phyloP scores from a whole-genome alignment of 495 filamentous ascomycete genomes.

The Parmelia sp. region DNA sequence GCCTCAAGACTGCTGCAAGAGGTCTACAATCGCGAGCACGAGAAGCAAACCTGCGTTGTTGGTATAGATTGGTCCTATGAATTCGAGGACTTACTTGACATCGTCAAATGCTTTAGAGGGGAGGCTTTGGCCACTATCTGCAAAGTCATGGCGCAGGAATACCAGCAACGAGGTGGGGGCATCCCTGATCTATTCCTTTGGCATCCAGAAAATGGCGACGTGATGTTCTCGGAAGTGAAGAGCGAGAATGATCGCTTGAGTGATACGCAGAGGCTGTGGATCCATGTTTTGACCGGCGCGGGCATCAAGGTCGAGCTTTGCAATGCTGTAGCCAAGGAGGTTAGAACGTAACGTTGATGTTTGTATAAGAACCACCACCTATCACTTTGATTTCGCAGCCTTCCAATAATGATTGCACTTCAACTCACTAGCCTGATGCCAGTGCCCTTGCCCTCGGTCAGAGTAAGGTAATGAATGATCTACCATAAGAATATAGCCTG shows the following conservation, averaged over 20 bases:
- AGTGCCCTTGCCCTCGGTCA: too few species aligned
- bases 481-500: too few species aligned
- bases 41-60: conserved; percentile 72
- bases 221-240: conserved; percentile 89
- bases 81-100: conserved; percentile 71
- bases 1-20: conserved; percentile 59
- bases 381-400: background rate
- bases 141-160: conserved; percentile 93
- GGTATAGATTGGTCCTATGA: conserved; percentile 88
- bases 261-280: conserved; percentile 95
- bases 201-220: conserved; percentile 48
- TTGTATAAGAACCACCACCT: background rate
- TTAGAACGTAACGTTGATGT: conserved; percentile 30
- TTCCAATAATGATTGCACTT: too few species aligned
- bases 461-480: too few species aligned
- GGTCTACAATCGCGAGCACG: conserved; percentile 58
- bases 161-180: conserved; percentile 75
- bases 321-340: conserved; percentile 75
- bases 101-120: conserved; percentile 74
- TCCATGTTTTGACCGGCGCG: conserved; percentile 79
- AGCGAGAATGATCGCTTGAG: conserved; percentile 92
- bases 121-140: conserved; percentile 74
- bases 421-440: too few species aligned
- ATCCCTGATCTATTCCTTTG: conserved; percentile 93
- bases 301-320: conserved; percentile 84